Evolutionary conservation across 1,284 basidiomycete genomes (phyloP).

Genomic region (Thecaphora frezii): DNA sequence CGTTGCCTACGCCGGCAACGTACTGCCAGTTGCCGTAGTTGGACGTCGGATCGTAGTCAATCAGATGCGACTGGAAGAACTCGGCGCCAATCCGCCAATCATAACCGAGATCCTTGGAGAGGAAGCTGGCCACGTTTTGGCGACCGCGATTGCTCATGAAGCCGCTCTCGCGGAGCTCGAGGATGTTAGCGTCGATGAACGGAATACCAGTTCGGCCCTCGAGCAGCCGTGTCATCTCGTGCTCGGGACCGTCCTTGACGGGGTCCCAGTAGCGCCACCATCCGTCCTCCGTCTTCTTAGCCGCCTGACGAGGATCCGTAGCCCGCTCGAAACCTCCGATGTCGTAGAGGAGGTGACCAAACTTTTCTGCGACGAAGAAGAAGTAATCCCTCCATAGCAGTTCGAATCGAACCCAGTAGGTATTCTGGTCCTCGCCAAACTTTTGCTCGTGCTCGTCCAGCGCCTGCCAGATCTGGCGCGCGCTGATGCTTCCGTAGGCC

Average conservation of each 20-base stretch:
- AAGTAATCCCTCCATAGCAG: conserved; percentile 67
- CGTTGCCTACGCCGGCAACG: conserved; percentile 66
- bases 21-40: conserved; percentile 57
- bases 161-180: conserved; percentile 63
- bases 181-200: conserved; percentile 66
- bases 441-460: conserved; percentile 59
- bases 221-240: conserved; percentile 61
- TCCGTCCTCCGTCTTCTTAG: conserved; percentile 58
- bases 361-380: conserved; percentile 62
- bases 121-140: conserved; percentile 66
- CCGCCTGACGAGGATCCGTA: conserved; percentile 61
- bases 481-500: conserved; percentile 63
- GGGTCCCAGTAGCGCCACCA: conserved; percentile 51
- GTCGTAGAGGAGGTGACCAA: conserved; percentile 61
- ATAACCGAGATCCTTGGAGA: conserved; percentile 62
- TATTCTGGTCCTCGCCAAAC: conserved; percentile 59
- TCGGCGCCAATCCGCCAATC: conserved; percentile 67
- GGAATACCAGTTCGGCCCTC: conserved; percentile 65
- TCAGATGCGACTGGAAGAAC: conserved; percentile 63
- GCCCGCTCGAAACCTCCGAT: conserved; percentile 62
- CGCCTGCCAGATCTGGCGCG: conserved; percentile 61
- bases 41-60: conserved; percentile 51
- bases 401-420: conserved; percentile 64
- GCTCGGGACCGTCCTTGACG: conserved; percentile 29
- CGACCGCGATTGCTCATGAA: conserved; percentile 61